A percentile compares a stretch with the other conserved stretches of the same genome.
These are phyloP conservation scores for Eragrostis tef DNA, from an alignment of 202 grass and related monocot species.

Conservation along the genomic window DNA sequence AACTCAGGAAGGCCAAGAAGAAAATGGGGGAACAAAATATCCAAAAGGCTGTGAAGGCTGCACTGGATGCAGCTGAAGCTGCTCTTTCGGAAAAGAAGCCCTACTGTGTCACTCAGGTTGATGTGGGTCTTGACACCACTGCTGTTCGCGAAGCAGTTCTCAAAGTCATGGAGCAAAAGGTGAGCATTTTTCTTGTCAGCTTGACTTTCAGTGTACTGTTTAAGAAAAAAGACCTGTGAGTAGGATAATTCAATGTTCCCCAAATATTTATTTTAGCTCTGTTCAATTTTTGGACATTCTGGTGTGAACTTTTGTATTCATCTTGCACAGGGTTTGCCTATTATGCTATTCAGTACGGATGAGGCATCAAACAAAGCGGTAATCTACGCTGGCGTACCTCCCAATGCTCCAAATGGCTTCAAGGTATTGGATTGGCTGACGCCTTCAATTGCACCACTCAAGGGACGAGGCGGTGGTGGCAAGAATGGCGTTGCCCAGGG, in stretches of 20 bases:
- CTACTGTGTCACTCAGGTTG: constrained; percentile 63
- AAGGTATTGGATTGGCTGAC: constrained; percentile 90
- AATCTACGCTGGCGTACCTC: constrained; percentile 78
- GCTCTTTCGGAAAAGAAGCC: constrained; percentile 68
- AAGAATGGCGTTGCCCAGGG: constrained; percentile 92
- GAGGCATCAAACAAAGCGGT: constrained; percentile 81
- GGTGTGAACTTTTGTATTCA: constrained; percentile 12
- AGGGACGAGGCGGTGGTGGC: constrained; percentile 92
- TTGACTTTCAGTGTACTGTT: not conserved
- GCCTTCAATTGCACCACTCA: constrained; percentile 71
- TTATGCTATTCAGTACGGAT: constrained; percentile 93
- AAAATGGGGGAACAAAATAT: constrained; percentile 88
- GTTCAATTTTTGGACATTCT: constrained; percentile 24
- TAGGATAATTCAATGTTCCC: not conserved
- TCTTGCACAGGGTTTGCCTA: constrained; percentile 66
- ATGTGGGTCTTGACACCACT: constrained; percentile 87
- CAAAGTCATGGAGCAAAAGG: constrained; percentile 84
- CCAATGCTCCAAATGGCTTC: constrained; percentile 51
- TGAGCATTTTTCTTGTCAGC: constrained; percentile 28
- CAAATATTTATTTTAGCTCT: not conserved
- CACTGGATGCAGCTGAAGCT: constrained; percentile 70
- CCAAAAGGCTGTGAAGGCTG: constrained; percentile 73
- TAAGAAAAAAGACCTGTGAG: not conserved
- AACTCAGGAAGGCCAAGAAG: constrained; percentile 95
- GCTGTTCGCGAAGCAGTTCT: constrained; percentile 85